phyloP scores from a whole-genome alignment of 2,329 filamentous ascomycete species.

The Colletotrichum sp. region DNA sequence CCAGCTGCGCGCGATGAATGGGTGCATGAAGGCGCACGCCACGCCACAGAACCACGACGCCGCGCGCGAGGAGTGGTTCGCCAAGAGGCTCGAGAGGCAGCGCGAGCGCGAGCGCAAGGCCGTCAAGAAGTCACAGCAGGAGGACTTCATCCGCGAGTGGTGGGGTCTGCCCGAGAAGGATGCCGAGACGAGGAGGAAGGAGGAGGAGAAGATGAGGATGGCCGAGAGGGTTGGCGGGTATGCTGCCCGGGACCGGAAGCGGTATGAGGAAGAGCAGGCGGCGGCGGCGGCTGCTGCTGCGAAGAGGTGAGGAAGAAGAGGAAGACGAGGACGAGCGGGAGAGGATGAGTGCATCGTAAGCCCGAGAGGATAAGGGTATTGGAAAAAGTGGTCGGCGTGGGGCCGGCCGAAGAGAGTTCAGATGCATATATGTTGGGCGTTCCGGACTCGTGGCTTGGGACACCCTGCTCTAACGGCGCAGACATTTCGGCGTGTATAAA shows the following conservation, averaged over 20 bases:
- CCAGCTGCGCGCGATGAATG: constrained; percentile 87
- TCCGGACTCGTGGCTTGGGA: constrained; percentile 16
- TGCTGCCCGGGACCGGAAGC: constrained; percentile 42
- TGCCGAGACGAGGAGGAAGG: constrained; percentile 51
- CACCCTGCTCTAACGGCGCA: constrained; percentile 19
- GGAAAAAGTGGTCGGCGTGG: neutral
- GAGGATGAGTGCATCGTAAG: neutral
- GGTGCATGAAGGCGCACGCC: constrained; percentile 88
- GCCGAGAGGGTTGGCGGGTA: constrained; percentile 63
- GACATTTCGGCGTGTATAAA: constrained; percentile 16
- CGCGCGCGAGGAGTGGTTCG: constrained; percentile 94
- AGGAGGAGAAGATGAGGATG: constrained; percentile 55
- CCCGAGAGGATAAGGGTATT: neutral
- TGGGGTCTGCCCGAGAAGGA: constrained; percentile 68
- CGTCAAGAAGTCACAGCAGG: constrained; percentile 64
- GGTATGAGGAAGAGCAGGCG: constrained; percentile 21
- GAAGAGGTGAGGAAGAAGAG: neutral
- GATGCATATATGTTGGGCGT: constrained; percentile 20
- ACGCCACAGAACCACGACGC: constrained; percentile 85
- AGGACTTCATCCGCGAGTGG: constrained; percentile 71
- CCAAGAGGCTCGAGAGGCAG: constrained; percentile 72
- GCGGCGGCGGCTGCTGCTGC: neutral
- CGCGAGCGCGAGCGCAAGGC: constrained; percentile 69
- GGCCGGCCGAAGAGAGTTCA: neutral
- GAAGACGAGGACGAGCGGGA: neutral